Base-by-base conservation (phyloP, 2,329 filamentous ascomycete genomes). In the Hirsutella rhossiliensis region DNA sequence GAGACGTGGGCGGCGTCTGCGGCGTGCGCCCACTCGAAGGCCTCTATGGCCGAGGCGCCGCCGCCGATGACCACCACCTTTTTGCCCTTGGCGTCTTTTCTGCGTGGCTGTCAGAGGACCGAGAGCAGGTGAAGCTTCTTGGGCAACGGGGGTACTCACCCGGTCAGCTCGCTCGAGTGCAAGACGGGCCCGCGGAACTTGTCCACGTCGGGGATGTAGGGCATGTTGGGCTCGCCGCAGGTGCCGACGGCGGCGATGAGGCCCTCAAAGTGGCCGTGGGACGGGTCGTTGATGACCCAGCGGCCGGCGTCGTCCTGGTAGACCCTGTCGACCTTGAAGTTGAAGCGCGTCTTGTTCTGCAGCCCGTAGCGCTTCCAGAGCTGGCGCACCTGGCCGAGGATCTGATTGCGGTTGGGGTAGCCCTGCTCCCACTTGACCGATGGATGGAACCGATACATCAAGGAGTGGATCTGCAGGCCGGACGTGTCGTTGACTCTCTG, bases 401-500 rank as follows among this genome's bases (percentile, higher is more conserved):
- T 92, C 60, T 89, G 78, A 50, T 82, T 67, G 41, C 84, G 80
- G 48, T 81, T 73, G 0, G 87, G 87, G 55, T 94, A 94, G n/a
- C 84, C 84, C 28, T 71, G 67, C 30, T 75, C 68, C 79, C 84
- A 94, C 48, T 75, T 71, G 1, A 94, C 77, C 0, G 82, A 84
- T 0, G 87, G 87, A 52, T 90, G 84, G 59, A 94, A 94, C 19
- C 87, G 77, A 61, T 90, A 94, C 86, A 92, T 92, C 46, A 89
- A 61, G 18, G 80, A 86, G 59, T 94, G 85, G 19, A 94, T 89
- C 56, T 92, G 86, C 1, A 94, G 72, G 15, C 84, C 78, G 0
- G 84, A 89, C 0, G 84, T 89, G 42, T 84, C 84, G 65, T 92
- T 90, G 36, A 92, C 84, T 61, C 75, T 74, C 79, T 86, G 46